Evolutionary conservation across 108 stramenopile genomes (phyloP), one percentile per base, ranked within the genome.

Genomic region (Mediolabrus comicus): DNA sequence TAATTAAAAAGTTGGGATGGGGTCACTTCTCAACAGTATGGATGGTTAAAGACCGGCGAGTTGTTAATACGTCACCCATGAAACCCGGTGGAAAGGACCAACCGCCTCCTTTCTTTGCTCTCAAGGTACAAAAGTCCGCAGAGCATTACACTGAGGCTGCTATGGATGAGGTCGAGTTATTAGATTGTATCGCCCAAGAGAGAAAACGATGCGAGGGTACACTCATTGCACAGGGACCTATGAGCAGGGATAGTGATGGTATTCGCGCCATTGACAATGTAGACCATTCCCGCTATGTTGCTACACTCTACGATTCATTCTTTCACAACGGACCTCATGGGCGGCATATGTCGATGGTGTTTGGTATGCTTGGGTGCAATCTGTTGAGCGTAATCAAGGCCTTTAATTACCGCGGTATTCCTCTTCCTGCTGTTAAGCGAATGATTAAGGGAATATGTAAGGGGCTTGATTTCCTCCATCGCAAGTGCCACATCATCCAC

Each of bases 1-100:
- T 99, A 34, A 90, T 97, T 24, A 94, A 97, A 79, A 99, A 99
- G 83, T 80, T 99, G 26, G 98, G 98, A 39, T 99, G 98, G 98
- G 98, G 98, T 7, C 98, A 99, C 83, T 99, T 99, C 82, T 97
- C 97, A 61, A 99, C 98, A 12, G 97, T 98, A 1, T 98, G 97
- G 97, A 92, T 94, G 87, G 94, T 90, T 13, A 91, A 85, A 41
- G 92, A 94, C 67, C 70, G 85, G 16, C 75, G 84, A 49, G 75
- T 86, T 17, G 67, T 79, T 8, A 53, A 67, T 32, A 77, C 56
- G 19, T 55, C 55, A 53, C 39, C 53, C 22, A 35, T 46, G 43
- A 65, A 65, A 24, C 63, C 31, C 31, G 19, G 3, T 25, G 67
- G 32, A 29, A 28, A 32, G 39, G 51, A 62, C 38, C 57, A 68